These are phyloP conservation scores for Talaromyces sp. DNA, from an alignment of 2,329 filamentous ascomycete genomes.

Conservation along the genomic window DNA sequence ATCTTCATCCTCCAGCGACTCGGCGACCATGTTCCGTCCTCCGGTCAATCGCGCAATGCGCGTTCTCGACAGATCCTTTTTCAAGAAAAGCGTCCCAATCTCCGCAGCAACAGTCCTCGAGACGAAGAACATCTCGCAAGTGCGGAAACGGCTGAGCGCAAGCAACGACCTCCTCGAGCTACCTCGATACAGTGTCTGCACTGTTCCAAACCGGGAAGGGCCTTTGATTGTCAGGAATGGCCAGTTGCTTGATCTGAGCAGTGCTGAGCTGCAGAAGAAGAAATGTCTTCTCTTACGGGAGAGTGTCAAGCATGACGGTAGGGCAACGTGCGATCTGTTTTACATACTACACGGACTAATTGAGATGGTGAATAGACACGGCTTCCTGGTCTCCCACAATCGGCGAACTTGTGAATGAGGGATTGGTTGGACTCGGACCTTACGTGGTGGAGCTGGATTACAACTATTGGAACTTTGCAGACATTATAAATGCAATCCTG, in stretches of 20 bases:
- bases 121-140: conserved; percentile 65
- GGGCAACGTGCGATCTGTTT: conserved; percentile 19
- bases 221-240: conserved; percentile 6
- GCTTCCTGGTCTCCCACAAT: conserved; percentile 72
- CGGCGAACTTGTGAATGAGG: conserved; percentile 60
- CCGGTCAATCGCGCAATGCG: conserved; percentile 75
- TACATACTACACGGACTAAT: not conserved
- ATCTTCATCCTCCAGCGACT: not conserved
- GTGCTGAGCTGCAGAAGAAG: conserved; percentile 40
- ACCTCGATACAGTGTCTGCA: conserved; percentile 54
- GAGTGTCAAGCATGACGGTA: conserved; percentile 34
- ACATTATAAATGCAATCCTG: conserved; percentile 76
- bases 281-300: conserved; percentile 37
- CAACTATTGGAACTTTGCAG: conserved; percentile 78
- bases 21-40: conserved; percentile 60
- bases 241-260: conserved; percentile 43
- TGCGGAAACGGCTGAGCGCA: conserved; percentile 61
- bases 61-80: conserved; percentile 76
- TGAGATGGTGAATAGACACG: conserved; percentile 44
- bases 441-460: conserved; percentile 76
- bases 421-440: conserved; percentile 66
- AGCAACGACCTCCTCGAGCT: conserved; percentile 61
- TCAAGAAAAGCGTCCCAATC: conserved; percentile 68
- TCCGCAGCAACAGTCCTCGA: conserved; percentile 75
- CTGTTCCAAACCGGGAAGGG: conserved; percentile 57